Evolutionary conservation across 2,329 filamentous ascomycete genomes (phyloP), one percentile per base, ranked within the genome.

Genomic region (Ophiostoma piceae): DNA sequence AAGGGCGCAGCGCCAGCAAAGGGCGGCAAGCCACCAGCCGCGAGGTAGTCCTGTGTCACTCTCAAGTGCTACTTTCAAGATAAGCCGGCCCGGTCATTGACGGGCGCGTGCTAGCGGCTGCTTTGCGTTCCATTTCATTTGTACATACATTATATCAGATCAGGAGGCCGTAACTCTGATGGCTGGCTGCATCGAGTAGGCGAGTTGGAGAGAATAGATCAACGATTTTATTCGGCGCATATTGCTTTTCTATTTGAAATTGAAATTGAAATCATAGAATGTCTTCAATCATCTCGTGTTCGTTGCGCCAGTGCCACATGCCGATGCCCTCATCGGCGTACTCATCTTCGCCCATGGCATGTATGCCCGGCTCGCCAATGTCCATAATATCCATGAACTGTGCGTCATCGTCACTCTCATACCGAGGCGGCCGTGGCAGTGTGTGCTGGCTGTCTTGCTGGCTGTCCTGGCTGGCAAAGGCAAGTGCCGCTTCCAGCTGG

Each of bases 1-100:
- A 79, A 80, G 68, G 65, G 22, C 22, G 65, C 37, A 4, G 35
- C 62, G 39, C 62, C 62, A 65, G 84, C 84, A 77, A 79, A 80
- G 68, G 65, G 65, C 65, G 65, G 37, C 37, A 76, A 75, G 67
- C 71, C 72, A 1, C 70, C 73, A 5, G 73, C 72, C n/a, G 69
- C 69, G 69, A 72, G 71, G 66, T 75, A 72, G 65, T 66, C 26
- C 51, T 26, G 11, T 26, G 26, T 29, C 26, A 29, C n/a, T 57
- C 12, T 12, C 51, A 22, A 29, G 26, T 57, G 7, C 51, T 26
- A 57, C 8, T 26, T 3, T 22, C n/a, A 22, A 11, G n/a, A 57
- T 11, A 22, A 57, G 51, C n/a, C 51, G 6, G 51, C n/a, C 51
- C 47, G n/a, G 47, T 22, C 47, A 29, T 43, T 41, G 35, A 39